Evolutionary conservation across 208 protist species (phyloP).

Genomic region (Crithidia fasciculata): DNA sequence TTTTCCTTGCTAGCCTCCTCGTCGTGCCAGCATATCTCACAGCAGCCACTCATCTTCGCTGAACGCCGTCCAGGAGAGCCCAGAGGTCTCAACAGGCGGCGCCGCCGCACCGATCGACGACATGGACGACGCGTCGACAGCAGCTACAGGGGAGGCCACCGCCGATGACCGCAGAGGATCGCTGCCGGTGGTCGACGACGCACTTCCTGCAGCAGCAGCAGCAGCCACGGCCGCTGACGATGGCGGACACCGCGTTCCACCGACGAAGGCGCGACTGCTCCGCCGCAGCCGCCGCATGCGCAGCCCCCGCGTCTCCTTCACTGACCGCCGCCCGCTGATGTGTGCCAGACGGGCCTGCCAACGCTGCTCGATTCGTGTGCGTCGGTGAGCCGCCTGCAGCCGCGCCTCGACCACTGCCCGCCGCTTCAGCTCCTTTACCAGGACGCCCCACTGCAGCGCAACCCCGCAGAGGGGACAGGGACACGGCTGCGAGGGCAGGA

Average conservation of each 20-base stretch:
- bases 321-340: constrained; percentile 16
- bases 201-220: not conserved
- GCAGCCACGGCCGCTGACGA: not conserved
- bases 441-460: constrained; percentile 62
- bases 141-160: not conserved
- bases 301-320: constrained; percentile 2
- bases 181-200: not conserved
- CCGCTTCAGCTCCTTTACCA: constrained; percentile 70
- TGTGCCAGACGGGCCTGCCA: constrained; percentile 42
- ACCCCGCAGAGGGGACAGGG: constrained; percentile 76
- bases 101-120: constrained; percentile 4
- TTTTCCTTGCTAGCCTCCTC: no score
- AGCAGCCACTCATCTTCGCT: constrained; percentile 58
- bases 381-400: constrained; percentile 47
- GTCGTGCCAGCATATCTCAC: not conserved
- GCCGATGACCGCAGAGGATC: not conserved
- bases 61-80: constrained; percentile 51
- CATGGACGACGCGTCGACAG: not conserved
- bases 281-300: not conserved
- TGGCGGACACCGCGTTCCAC: not conserved
- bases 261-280: not conserved
- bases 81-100: not conserved
- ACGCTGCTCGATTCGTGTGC: constrained; percentile 45
- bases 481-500: constrained; percentile 33
- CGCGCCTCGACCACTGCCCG: constrained; percentile 51